Conservation (phyloP, 75 land plant genomes). For the Isoetes taiwanensis region DNA sequence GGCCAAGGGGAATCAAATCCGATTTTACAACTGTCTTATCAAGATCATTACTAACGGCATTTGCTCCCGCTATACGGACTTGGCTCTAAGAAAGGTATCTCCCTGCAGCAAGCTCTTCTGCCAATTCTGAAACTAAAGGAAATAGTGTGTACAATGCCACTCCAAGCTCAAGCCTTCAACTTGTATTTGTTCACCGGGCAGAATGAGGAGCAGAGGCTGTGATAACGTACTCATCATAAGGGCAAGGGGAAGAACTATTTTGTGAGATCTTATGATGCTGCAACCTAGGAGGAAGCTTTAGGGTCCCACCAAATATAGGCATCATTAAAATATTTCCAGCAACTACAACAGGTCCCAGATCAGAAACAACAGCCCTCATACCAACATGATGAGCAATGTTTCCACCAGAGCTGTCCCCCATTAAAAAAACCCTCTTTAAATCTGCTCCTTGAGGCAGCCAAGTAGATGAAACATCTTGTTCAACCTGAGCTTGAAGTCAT, state of each 20-base stretch:
- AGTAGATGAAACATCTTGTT: background rate
- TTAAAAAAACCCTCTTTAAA: constrained; percentile 26
- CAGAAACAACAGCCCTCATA: constrained; percentile 30
- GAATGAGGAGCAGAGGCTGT: too few species aligned
- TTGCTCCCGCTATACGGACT: constrained; percentile 66
- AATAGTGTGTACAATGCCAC: constrained; percentile 50
- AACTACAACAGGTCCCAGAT: constrained; percentile 20
- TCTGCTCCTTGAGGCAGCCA: constrained; percentile 11
- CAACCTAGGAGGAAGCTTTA: too few species aligned
- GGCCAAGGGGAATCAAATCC: too few species aligned
- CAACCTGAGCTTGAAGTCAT: background rate
- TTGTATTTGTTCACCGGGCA: too few species aligned
- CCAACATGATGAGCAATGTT: constrained; percentile 89
- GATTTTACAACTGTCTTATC: constrained; percentile 45
- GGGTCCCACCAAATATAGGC: constrained; percentile 80
- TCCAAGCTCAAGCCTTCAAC: constrained; percentile 46
- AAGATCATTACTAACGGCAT: constrained; percentile 38
- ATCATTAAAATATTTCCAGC: constrained; percentile 56
- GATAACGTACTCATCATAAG: too few species aligned
- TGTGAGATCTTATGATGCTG: too few species aligned
- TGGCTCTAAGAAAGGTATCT: constrained; percentile 66
- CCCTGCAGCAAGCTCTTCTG: constrained; percentile 59
- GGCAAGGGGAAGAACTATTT: too few species aligned
- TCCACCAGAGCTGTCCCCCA: constrained; percentile 89
- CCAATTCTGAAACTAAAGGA: constrained; percentile 56